Base-by-base conservation (phyloP, 805 yeast genomes). In the Maudiozyma pseudohumilis region DNA sequence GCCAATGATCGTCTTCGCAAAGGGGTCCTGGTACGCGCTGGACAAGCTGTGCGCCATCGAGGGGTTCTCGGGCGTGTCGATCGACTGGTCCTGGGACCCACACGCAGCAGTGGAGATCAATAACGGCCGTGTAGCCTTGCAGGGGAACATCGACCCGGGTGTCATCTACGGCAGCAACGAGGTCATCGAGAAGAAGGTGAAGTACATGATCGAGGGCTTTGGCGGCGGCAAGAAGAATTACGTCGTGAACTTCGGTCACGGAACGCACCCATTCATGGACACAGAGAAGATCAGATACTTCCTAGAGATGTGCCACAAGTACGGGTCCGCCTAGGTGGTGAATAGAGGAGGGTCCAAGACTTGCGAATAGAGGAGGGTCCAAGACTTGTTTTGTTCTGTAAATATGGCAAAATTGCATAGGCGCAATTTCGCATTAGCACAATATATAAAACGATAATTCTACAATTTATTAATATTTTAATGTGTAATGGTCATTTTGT, bases 81-180 rank as follows among this genome's bases (percentile, higher is more conserved):
- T 92, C 40, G 98, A 92, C 60, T 92, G 97, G 96, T 65, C 77
- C 27, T 80, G 78, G 64, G 79, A 73, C 47, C 97, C 97, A 11
- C 74, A 68, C 29, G 85, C 83, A 43, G 96, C 97, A 2, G 85
- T 82, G 19, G 71, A 74, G 52, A 69, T 80, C 11, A 77, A 76
- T 44, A 70, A 74, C 18, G 85, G 83, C 25, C 74, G 95, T 61
- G 85, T 84, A 34, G 74, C 85, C 5, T 66, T 92, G 50, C 98
- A 92, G 65, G 98, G 98, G 39, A 92, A 92, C 61, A 64, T 92
- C 40, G 98, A 92, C 53, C 98, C 98, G 2, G 96, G 97, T 46
- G 77, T 73, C 40, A 87, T 89, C 56, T 92, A 92, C 59, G 98
- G 98, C 12, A 70, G 92, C 3, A 75, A 80, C 39, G 95, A 83